Percentiles rank a stretch among this genome's conserved stretches.
Conservation (phyloP, 352 stramenopile genomes). For the Globisporangium alternatum region DNA sequence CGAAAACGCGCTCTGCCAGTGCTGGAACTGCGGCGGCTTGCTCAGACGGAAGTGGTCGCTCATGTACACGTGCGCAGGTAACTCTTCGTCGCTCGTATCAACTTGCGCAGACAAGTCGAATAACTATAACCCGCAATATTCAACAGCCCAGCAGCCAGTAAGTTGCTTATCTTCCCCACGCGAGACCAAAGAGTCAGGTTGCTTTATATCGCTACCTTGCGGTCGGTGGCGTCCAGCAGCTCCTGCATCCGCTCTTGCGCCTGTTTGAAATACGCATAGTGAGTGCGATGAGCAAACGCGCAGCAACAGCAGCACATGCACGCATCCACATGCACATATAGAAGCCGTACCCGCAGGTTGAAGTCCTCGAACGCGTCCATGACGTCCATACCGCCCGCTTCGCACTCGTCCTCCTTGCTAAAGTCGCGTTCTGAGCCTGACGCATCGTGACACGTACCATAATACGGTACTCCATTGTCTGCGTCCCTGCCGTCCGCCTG, state of each 20-base stretch:
- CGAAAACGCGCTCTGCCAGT: conserved; percentile 47
- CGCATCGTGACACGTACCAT: neutral
- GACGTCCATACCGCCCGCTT: conserved; percentile 14
- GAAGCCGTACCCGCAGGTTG: conserved; percentile 30
- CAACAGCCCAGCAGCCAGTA: neutral
- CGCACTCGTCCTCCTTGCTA: neutral
- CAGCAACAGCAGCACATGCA: neutral
- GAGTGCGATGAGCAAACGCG: neutral
- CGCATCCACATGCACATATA: neutral
- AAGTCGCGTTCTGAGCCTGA: neutral
- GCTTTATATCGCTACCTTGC: conserved; percentile 6
- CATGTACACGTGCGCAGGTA: conserved; percentile 40
- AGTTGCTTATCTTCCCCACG: neutral
- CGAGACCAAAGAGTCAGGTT: no score
- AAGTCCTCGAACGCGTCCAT: conserved; percentile 56
- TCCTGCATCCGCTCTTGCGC: conserved; percentile 36
- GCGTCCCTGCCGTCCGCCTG: no score
- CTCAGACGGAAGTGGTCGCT: conserved; percentile 46
- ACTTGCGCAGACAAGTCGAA: neutral
- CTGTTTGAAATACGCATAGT: conserved; percentile 19
- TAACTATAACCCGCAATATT: no score
- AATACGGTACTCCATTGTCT: no score
- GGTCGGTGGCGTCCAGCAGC: conserved; percentile 33
- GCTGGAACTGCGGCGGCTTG: conserved; percentile 37
- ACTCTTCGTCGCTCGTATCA: neutral